Percentiles rank a stretch among this genome's conserved stretches.
Evolutionary conservation across 2,329 filamentous ascomycete genomes (phyloP).

Genomic region (Dactylella cylindrospora): DNA sequence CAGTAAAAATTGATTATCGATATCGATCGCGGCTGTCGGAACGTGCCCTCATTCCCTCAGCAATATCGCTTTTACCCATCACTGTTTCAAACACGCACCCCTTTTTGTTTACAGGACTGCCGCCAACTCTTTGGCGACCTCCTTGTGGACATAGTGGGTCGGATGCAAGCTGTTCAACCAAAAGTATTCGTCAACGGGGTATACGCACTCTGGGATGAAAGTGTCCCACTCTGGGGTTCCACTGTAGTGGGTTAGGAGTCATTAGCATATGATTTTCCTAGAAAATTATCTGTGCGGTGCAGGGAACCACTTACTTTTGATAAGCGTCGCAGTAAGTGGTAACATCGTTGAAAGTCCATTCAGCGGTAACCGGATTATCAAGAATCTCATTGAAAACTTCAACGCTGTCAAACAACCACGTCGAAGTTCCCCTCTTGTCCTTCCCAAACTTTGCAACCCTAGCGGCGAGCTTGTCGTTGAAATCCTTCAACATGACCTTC

Average conservation of each 20-base stretch:
- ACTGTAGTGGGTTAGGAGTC: constrained; percentile 52
- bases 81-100: background rate
- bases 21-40: no score
- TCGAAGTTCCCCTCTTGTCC: constrained; percentile 31
- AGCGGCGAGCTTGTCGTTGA: constrained; percentile 57
- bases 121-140: constrained; percentile 59
- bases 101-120: constrained; percentile 50
- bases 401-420: constrained; percentile 57
- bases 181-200: constrained; percentile 64
- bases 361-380: constrained; percentile 55
- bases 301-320: constrained; percentile 59
- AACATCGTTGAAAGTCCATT: constrained; percentile 59
- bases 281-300: no score
- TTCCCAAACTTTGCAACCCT: constrained; percentile 55
- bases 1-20: no score
- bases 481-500: constrained; percentile 57
- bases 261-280: no score
- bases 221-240: constrained; percentile 55
- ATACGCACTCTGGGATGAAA: constrained; percentile 56
- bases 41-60: no score
- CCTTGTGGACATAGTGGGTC: constrained; percentile 65
- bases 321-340: constrained; percentile 61
- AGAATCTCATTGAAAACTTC: constrained; percentile 59
- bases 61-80: no score
- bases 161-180: constrained; percentile 67